These are phyloP conservation scores for Phytophthora hibernalis DNA, from an alignment of 352 stramenopile genomes.

Conservation along the genomic window DNA sequence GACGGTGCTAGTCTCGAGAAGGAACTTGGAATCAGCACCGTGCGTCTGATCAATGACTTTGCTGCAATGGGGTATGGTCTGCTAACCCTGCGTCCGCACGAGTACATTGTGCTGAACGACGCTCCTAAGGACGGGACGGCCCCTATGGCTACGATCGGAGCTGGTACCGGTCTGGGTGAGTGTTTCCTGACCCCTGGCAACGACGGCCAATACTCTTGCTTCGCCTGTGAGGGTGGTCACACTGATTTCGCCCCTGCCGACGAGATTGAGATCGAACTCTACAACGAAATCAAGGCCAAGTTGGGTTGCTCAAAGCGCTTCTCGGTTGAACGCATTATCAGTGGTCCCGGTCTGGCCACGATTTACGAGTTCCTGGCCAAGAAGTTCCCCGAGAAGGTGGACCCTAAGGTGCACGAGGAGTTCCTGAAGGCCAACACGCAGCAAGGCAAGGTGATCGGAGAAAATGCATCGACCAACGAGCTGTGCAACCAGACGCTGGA, in stretches of 20 bases:
- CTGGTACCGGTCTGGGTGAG: slow-evolving; percentile 95
- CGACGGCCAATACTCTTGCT: slow-evolving; percentile 90
- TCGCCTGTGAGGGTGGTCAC: slow-evolving; percentile 94
- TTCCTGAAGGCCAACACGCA: slow-evolving; percentile 64
- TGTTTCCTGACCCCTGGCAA: slow-evolving; percentile 93
- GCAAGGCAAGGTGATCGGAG: slow-evolving; percentile 81
- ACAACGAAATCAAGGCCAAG: slow-evolving; percentile 76
- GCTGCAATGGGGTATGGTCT: slow-evolving; percentile 96
- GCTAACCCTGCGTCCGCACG: slow-evolving; percentile 92
- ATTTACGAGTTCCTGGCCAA: slow-evolving; percentile 96
- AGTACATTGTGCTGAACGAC: slow-evolving; percentile 90
- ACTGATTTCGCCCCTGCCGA: slow-evolving; percentile 93
- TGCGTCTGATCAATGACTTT: slow-evolving; percentile 98
- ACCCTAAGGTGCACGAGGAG: slow-evolving; percentile 75
- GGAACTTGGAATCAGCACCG: slow-evolving; percentile 82
- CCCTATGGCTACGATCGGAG: slow-evolving; percentile 95
- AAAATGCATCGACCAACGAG: slow-evolving; percentile 82
- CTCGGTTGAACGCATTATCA: slow-evolving; percentile 96
- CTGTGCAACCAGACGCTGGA: slow-evolving; percentile 87
- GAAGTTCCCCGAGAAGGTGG: slow-evolving; percentile 90
- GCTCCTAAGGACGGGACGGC: slow-evolving; percentile 67
- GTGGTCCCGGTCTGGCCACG: slow-evolving; percentile 93
- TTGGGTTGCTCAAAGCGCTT: slow-evolving; percentile 87
- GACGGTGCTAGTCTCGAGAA: slow-evolving; percentile 74
- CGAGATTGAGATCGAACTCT: slow-evolving; percentile 87